Evolutionary conservation across 345 rosid genomes (phyloP), one percentile per base, ranked within the genome.

Genomic region (Crucihimalaya himalaica): DNA sequence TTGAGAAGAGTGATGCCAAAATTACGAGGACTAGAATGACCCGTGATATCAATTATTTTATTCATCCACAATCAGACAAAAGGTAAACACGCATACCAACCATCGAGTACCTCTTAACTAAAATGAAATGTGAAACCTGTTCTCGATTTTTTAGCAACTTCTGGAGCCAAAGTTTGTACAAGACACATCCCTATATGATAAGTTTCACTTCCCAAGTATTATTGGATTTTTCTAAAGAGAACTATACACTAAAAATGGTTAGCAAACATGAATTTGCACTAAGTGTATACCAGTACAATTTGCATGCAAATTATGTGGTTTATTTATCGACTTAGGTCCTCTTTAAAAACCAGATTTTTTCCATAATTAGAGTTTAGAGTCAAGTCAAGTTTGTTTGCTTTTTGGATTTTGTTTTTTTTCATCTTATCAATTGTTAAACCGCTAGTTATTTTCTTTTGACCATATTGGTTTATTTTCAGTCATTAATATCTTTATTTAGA

Each of bases 201-300:
- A 51, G 55, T 51, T 51, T 51, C 27, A 21, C 55, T 19, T 50
- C 55, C 55, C 55, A 51, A 51, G 29, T 51, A 21, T 8, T 51
- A 21, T 51, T 50, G 55, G 55, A 51, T 51, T 21, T 51, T 21
- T 51, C 55, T 51, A 21, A 51, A 51, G 55, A 51, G 21, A 51
- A 8, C 15, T 48, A 5, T 5, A 19, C 27, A 48, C 53, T 20
- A 9, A 20, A 5, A 42, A 3, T 35, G 14, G 3, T 35, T 35
- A 35, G 13, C 40, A 35, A 35, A 35, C 2, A 23, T 23, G 25
- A 23, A 23, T 23, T 8, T 34, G 39, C 12, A 34, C 39, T n/a
- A n/a, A n/a, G n/a, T n/a, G n/a, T n/a, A n/a, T n/a, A n/a, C n/a
- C n/a, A n/a, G n/a, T n/a, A n/a, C n/a, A 23, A 23, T 23, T 8